A percentile compares a stretch with the other conserved stretches of the same genome.
These are phyloP conservation scores for Mariannaea elegans DNA, from an alignment of 2,329 filamentous ascomycete species.

Conservation along the genomic window DNA sequence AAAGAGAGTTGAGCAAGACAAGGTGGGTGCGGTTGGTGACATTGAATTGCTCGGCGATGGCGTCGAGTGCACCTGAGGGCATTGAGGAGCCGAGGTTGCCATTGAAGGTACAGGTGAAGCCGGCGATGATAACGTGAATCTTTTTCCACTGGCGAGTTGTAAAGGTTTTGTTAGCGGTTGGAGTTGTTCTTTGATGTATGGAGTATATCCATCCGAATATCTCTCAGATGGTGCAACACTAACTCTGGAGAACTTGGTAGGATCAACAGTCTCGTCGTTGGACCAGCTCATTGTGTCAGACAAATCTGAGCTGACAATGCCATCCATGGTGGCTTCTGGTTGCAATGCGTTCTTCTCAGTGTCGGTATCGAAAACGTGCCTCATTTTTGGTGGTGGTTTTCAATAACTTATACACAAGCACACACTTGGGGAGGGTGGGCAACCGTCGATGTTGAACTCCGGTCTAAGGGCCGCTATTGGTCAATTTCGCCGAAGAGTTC, in stretches of 20 bases:
- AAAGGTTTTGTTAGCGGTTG: slow-evolving; percentile 7
- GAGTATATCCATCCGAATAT: background rate
- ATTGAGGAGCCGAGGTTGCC: slow-evolving; percentile 49
- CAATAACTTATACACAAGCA: background rate
- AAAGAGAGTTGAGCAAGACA: slow-evolving; percentile 47
- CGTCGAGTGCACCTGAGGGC: slow-evolving; percentile 48
- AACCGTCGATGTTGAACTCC: no score
- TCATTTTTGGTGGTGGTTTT: slow-evolving; percentile 20
- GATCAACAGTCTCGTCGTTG: slow-evolving; percentile 34
- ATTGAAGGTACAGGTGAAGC: slow-evolving; percentile 49
- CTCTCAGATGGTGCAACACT: no score
- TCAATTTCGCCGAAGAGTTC: slow-evolving; percentile 12
- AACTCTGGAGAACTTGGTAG: slow-evolving; percentile 44
- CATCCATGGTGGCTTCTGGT: background rate
- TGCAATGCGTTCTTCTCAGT: slow-evolving; percentile 3
- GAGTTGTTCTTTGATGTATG: background rate
- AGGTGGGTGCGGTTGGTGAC: slow-evolving; percentile 40
- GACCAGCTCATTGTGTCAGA: slow-evolving; percentile 32
- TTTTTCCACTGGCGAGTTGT: slow-evolving; percentile 35
- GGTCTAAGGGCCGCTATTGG: slow-evolving; percentile 26
- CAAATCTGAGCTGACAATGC: slow-evolving; percentile 24
- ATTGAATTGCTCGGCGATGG: slow-evolving; percentile 42
- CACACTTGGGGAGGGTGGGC: no score
- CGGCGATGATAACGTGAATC: slow-evolving; percentile 45
- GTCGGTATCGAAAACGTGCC: slow-evolving; percentile 19